Conservation (phyloP, 2,329 filamentous ascomycete genomes). For the Thielaviopsis euricoi region DNA sequence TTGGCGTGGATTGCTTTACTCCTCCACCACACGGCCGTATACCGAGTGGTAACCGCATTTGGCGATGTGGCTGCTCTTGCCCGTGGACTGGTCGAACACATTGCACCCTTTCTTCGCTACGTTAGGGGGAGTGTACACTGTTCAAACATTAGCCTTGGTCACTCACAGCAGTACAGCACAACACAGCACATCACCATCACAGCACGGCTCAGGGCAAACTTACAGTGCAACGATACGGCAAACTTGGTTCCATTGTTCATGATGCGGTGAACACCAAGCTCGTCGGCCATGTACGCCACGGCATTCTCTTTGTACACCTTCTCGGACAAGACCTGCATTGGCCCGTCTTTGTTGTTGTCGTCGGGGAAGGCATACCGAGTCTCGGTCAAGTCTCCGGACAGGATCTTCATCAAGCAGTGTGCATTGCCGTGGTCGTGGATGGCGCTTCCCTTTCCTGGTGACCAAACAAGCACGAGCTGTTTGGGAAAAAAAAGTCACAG, state of each 20-base stretch:
- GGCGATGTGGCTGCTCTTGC: slow-evolving; percentile 53
- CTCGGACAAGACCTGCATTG: slow-evolving; percentile 48
- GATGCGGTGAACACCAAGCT: slow-evolving; percentile 72
- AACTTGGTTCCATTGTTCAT: slow-evolving; percentile 59
- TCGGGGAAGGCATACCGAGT: slow-evolving; percentile 63
- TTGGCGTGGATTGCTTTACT: slow-evolving; percentile 15
- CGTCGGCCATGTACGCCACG: slow-evolving; percentile 83
- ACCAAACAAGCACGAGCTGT: slow-evolving; percentile 79
- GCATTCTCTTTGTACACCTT: slow-evolving; percentile 52
- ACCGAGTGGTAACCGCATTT: slow-evolving; percentile 58
- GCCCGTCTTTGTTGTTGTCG: slow-evolving; percentile 29
- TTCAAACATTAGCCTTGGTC: slow-evolving; percentile 6
- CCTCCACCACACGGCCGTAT: slow-evolving; percentile 33
- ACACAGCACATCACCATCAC: slow-evolving; percentile 5
- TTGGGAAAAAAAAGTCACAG: neutral
- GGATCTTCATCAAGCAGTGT: slow-evolving; percentile 83
- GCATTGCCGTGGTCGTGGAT: slow-evolving; percentile 84
- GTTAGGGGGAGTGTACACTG: slow-evolving; percentile 76
- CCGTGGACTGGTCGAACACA: slow-evolving; percentile 63
- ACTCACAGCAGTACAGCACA: neutral
- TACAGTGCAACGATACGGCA: slow-evolving; percentile 69
- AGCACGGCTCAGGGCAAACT: slow-evolving; percentile 18
- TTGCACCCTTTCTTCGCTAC: slow-evolving; percentile 69
- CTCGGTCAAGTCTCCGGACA: slow-evolving; percentile 64
- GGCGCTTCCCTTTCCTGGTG: slow-evolving; percentile 62